Evolutionary conservation across 768 basidiomycete genomes (phyloP).

Genomic region (Lentinula aciculospora): DNA sequence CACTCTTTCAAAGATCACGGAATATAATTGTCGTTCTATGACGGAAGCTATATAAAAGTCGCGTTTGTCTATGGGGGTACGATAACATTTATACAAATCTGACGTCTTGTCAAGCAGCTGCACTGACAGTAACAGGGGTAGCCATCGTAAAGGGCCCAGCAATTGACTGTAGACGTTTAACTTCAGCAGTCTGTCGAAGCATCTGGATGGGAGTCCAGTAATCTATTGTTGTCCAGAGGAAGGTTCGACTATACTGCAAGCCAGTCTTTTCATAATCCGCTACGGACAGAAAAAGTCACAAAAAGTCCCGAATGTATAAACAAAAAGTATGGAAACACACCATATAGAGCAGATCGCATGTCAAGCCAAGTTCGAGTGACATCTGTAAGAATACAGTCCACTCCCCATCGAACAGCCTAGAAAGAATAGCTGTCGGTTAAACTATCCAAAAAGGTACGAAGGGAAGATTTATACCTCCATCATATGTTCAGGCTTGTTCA

Average conservation of each 20-base stretch:
- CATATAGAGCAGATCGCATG: constrained; percentile 49
- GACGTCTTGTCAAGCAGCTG: not conserved
- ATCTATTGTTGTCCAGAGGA: constrained; percentile 65
- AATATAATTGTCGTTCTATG: too few species aligned
- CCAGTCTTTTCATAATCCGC: constrained; percentile 65
- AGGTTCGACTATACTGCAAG: constrained; percentile 57
- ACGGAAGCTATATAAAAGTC: too few species aligned
- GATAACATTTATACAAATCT: not conserved
- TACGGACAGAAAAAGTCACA: constrained; percentile 18
- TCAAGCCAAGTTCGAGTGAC: constrained; percentile 64
- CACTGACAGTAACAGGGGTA: constrained; percentile 3
- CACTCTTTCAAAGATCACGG: too few species aligned
- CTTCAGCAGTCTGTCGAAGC: constrained; percentile 19
- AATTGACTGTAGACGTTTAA: constrained; percentile 36
- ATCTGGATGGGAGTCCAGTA: constrained; percentile 52
- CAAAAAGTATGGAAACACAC: constrained; percentile 28
- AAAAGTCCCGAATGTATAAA: not conserved
- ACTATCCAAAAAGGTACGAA: constrained; percentile 1
- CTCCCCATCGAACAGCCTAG: constrained; percentile 77
- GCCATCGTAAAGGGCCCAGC: constrained; percentile 49
- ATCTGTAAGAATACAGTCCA: constrained; percentile 75
- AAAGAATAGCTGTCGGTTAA: constrained; percentile 6
- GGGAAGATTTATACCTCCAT: constrained; percentile 58
- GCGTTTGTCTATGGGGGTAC: too few species aligned
- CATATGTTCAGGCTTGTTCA: constrained; percentile 86